Evolutionary conservation across 768 basidiomycete genomes (phyloP).

Genomic region (Galerina sulciceps): DNA sequence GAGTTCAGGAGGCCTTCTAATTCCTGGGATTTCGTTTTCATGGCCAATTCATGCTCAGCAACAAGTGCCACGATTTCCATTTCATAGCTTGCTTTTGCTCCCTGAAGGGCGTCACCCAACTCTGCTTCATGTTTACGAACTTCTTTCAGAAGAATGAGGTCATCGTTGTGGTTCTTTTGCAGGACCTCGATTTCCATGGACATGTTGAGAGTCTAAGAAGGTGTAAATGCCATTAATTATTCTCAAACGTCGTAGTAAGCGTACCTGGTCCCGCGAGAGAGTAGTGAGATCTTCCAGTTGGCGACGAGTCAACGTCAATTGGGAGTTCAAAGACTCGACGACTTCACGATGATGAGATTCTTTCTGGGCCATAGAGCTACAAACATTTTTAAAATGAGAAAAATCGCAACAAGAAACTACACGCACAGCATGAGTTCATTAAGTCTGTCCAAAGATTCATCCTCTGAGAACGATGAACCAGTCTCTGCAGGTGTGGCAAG

Average conservation of each 20-base stretch:
- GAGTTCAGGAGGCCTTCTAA: conserved; percentile 51
- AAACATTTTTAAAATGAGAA: conserved; percentile 16
- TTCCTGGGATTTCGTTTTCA: conserved; percentile 40
- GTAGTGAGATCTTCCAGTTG: conserved; percentile 83
- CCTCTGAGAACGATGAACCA: conserved; percentile 51
- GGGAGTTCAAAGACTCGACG: conserved; percentile 70
- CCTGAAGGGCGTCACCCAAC: conserved; percentile 53
- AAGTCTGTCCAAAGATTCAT: conserved; percentile 77
- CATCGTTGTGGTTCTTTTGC: conserved; percentile 60
- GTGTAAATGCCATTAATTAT: conserved; percentile 1
- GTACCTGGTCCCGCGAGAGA: conserved; percentile 84
- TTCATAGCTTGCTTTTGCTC: conserved; percentile 54
- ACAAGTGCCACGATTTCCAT: conserved; percentile 53
- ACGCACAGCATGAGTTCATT: conserved; percentile 93
- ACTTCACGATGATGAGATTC: conserved; percentile 87
- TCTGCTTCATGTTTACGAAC: conserved; percentile 61
- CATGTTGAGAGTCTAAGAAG: conserved; percentile 78
- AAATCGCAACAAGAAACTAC: not conserved
- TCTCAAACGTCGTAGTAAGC: conserved; percentile 12
- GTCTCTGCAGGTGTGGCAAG: conserved; percentile 37
- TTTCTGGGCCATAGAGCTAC: conserved; percentile 96
- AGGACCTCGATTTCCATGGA: conserved; percentile 83
- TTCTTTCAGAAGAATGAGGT: conserved; percentile 55
- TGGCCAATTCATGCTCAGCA: conserved; percentile 48
- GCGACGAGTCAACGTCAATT: conserved; percentile 71